These are phyloP conservation scores for Ceratobasidium sp. DNA, from an alignment of 1,284 basidiomycete species.

Conservation along the genomic window DNA sequence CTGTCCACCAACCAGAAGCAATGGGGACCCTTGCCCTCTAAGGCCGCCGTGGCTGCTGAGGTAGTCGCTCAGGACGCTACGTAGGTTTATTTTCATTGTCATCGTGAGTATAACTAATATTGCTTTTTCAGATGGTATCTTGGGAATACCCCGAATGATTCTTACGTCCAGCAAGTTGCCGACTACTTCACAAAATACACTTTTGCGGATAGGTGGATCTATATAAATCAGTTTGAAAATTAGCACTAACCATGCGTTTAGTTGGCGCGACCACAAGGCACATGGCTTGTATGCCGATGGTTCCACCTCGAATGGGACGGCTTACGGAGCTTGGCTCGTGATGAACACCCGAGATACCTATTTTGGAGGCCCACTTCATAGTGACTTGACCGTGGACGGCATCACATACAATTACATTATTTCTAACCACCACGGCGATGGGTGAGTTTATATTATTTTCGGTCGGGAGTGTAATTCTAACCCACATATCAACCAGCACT, in stretches of 20 bases:
- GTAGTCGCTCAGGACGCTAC: slow-evolving; percentile 49
- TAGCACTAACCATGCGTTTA: slow-evolving; percentile 1
- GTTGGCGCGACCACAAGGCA: slow-evolving; percentile 37
- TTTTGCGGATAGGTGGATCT: slow-evolving; percentile 45
- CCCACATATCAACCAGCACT: slow-evolving; percentile 15
- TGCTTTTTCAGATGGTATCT: slow-evolving; percentile 46
- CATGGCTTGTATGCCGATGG: slow-evolving; percentile 49
- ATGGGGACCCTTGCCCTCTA: slow-evolving; percentile 45
- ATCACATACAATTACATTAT: slow-evolving; percentile 48
- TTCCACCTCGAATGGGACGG: slow-evolving; percentile 44
- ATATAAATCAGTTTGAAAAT: slow-evolving; percentile 33
- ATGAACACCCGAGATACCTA: slow-evolving; percentile 48
- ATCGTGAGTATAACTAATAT: too few relatives aligned
- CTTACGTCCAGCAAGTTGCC: slow-evolving; percentile 44
- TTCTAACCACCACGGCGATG: slow-evolving; percentile 48
- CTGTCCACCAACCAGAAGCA: slow-evolving; percentile 45
- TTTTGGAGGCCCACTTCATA: slow-evolving; percentile 47
- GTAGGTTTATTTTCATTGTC: not conserved
- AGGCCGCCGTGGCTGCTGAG: slow-evolving; percentile 43
- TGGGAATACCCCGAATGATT: slow-evolving; percentile 44
- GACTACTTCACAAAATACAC: slow-evolving; percentile 49
- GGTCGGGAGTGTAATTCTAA: not conserved
- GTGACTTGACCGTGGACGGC: slow-evolving; percentile 48
- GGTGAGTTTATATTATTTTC: not conserved
- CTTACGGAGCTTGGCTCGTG: slow-evolving; percentile 48